phyloP scores from a whole-genome alignment of 352 stramenopile species.

The Pythium sukuiense region DNA sequence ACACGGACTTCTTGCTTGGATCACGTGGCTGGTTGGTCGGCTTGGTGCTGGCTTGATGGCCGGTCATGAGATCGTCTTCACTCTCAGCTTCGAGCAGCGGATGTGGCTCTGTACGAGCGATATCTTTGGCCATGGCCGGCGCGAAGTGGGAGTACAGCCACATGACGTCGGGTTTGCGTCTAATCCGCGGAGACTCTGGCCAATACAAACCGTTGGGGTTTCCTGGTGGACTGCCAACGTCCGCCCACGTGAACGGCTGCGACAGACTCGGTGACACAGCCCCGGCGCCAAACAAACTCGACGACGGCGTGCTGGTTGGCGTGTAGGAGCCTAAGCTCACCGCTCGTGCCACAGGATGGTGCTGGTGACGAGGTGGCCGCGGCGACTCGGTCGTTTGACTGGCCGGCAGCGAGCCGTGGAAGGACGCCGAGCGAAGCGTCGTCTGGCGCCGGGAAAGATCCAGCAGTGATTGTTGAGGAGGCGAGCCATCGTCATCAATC shows the following conservation, averaged over 20 bases:
- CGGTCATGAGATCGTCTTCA: conserved; percentile 38
- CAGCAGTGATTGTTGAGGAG: not conserved
- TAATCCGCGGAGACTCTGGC: conserved; percentile 1
- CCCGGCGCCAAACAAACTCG: not conserved
- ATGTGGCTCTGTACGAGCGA: conserved; percentile 10
- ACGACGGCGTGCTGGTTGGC: not conserved
- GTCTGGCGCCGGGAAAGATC: not conserved
- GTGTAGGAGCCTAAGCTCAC: conserved; percentile 10
- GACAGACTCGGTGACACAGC: not conserved
- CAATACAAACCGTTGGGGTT: not conserved
- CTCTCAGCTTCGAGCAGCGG: conserved; percentile 33
- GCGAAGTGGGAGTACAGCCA: conserved; percentile 26
- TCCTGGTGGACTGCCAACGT: not conserved
- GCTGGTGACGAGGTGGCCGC: conserved; percentile 3
- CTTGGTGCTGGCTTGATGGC: conserved; percentile 11
- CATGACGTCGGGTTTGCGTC: conserved; percentile 24
- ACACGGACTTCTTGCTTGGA: not conserved
- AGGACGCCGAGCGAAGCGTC: conserved; percentile 14
- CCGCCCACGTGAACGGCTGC: not conserved
- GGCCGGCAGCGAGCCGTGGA: conserved; percentile 11
- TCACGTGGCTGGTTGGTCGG: not conserved
- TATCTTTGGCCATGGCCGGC: conserved; percentile 27
- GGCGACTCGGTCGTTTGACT: not conserved
- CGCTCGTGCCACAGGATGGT: conserved; percentile 2
- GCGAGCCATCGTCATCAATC: conserved; percentile 4